A percentile compares a stretch with the other conserved stretches of the same genome.
Conservation (phyloP, 805 yeast species). For the Spathaspora passalidarum region DNA sequence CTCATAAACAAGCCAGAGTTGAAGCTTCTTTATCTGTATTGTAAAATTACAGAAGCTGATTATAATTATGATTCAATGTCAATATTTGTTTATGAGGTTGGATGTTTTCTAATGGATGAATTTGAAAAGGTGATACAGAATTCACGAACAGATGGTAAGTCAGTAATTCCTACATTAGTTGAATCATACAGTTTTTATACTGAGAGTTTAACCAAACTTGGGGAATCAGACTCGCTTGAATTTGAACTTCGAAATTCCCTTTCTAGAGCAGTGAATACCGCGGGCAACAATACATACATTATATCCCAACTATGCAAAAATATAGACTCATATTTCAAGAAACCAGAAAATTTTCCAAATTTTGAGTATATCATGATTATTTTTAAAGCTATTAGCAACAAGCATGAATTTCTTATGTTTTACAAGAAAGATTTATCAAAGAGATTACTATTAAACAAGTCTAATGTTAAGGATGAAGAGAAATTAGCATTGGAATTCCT, state of each 20-base stretch:
- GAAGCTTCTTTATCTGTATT: slow-evolving; percentile 15
- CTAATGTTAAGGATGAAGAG: slow-evolving; percentile 17
- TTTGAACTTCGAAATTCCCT: slow-evolving; percentile 32
- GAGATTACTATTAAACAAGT: slow-evolving; percentile 27
- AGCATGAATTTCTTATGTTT: slow-evolving; percentile 25
- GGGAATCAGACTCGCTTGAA: slow-evolving; percentile 17
- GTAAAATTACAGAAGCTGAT: slow-evolving; percentile 16
- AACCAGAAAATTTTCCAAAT: slow-evolving; percentile 12
- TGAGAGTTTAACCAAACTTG: slow-evolving; percentile 14
- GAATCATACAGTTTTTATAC: slow-evolving; percentile 11
- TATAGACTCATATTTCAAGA: slow-evolving; percentile 27
- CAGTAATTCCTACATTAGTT: slow-evolving; percentile 10
- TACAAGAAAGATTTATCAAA: slow-evolving; percentile 37
- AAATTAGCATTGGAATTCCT: slow-evolving; percentile 23
- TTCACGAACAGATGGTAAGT: background rate
- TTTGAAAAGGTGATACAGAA: slow-evolving; percentile 8
- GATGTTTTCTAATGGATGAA: slow-evolving; percentile 8
- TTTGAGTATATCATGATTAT: slow-evolving; percentile 20
- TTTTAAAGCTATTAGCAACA: slow-evolving; percentile 32
- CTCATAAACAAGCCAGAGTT: slow-evolving; percentile 17
- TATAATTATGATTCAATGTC: slow-evolving; percentile 19
- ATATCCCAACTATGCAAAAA: slow-evolving; percentile 26
- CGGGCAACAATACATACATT: slow-evolving; percentile 13
- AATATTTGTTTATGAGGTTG: slow-evolving; percentile 25
- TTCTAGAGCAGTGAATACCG: slow-evolving; percentile 15